Evolutionary conservation across 805 yeast genomes (phyloP), one percentile per base, ranked within the genome.

Genomic region (Ogataea populi-albae): DNA sequence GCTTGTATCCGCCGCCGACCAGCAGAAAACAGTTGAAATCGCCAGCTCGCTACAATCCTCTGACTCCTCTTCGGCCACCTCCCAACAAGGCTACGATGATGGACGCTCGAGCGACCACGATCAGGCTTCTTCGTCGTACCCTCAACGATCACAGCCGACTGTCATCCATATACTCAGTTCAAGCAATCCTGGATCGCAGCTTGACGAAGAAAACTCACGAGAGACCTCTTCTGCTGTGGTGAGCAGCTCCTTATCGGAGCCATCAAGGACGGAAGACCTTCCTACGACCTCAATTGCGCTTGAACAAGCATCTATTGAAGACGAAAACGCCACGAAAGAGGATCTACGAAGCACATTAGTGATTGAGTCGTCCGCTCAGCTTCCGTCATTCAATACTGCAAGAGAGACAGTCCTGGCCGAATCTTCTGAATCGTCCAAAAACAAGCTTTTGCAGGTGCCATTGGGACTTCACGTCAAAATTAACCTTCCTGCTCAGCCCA

Each of bases 401-500:
- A 9, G 14, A 10, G 28, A 15, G 33, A 15, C 33, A 17, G 14
- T 17, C 20, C 20, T 20, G 9, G 19, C 25, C 12, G 4, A 10
- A 11, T 4, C 21, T n/a, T 14, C 8, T 5, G 18, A 24, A 30
- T 7, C 31, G 7, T 5, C 37, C 15, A 20, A 23, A 20, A 30
- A 22, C 30, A 17, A 10, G 5, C n/a, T 30, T n/a, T 22, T 25
- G 15, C 40, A 32, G 9, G 33, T 16, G 26, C 33, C 38, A 26
- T 23, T 34, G 31, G 27, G 36, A 35, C 32, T 40, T 18, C 26
- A 21, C 28, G n/a, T 11, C 23, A 34, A 35, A 10, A 23, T 38
- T 7, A 35, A 10, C 6, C 22, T 35, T 4, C 37, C 46, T 15
- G 27, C 21, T 21, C 40, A 34, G 31, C 48, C 44, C 10, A 35